These are phyloP conservation scores for Phlyctochytrium bullatum DNA, from an alignment of 192 early-diverging fungal species.

Conservation along the genomic window DNA sequence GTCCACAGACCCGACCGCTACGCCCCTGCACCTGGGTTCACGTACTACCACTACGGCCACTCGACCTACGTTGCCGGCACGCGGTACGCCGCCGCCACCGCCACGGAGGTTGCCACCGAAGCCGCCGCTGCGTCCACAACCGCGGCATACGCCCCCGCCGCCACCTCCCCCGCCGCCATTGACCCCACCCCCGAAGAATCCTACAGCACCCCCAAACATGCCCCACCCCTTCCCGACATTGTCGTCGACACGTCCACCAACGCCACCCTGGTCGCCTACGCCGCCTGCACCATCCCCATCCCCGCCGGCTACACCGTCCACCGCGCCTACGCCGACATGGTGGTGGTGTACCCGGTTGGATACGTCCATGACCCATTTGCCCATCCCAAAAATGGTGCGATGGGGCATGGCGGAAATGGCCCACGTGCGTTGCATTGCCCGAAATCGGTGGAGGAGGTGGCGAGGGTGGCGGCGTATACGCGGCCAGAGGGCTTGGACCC, in stretches of 20 bases:
- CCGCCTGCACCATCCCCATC: neutral
- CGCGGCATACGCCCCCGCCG: neutral
- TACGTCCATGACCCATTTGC: neutral
- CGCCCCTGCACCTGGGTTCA: no score
- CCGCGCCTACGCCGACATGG: neutral
- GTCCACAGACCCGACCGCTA: neutral
- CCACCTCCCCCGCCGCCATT: neutral
- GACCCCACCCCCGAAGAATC: neutral
- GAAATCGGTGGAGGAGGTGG: neutral
- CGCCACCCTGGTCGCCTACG: neutral
- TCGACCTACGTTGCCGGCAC: neutral
- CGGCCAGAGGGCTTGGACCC: neutral
- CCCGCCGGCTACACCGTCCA: constrained; percentile 2
- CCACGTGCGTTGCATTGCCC: neutral
- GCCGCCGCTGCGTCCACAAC: neutral
- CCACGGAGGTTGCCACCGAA: neutral
- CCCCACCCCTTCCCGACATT: neutral
- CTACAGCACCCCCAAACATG: neutral
- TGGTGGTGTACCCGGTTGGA: neutral
- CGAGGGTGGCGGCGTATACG: neutral
- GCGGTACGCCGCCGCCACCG: neutral
- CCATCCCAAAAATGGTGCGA: neutral
- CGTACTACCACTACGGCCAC: no score
- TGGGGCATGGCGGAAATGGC: neutral
- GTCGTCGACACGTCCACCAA: neutral